Evolutionary conservation across 805 yeast species (phyloP).

Genomic region (Saturnispora halmiae): DNA sequence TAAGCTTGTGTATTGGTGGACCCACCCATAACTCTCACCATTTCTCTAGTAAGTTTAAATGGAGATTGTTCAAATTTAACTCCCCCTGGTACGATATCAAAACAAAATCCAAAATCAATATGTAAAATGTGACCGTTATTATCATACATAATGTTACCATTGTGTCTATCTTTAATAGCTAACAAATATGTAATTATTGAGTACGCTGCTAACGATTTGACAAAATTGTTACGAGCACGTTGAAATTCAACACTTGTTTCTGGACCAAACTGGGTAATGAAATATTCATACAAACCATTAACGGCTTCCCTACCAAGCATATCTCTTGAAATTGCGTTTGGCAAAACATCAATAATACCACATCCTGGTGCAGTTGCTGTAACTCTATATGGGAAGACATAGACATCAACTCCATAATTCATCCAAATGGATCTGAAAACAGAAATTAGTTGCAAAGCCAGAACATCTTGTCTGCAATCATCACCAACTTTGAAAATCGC

Average conservation of each 20-base stretch:
- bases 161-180: slow-evolving; percentile 95
- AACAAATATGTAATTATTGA: slow-evolving; percentile 82
- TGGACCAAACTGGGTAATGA: slow-evolving; percentile 87
- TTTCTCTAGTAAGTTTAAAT: slow-evolving; percentile 89
- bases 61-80: slow-evolving; percentile 98
- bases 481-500: slow-evolving; percentile 99
- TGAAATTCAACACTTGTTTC: slow-evolving; percentile 86
- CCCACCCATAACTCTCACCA: slow-evolving; percentile 97
- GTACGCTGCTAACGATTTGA: slow-evolving; percentile 90
- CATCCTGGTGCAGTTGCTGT: slow-evolving; percentile 99
- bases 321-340: slow-evolving; percentile 91
- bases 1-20: slow-evolving; percentile 74
- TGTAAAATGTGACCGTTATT: slow-evolving; percentile 91
- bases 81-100: slow-evolving; percentile 98
- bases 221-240: slow-evolving; percentile 83
- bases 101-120: slow-evolving; percentile 97
- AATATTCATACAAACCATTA: slow-evolving; percentile 90
- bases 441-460: slow-evolving; percentile 85
- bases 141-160: slow-evolving; percentile 96
- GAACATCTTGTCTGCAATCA: slow-evolving; percentile 95
- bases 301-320: slow-evolving; percentile 99
- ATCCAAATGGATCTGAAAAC: slow-evolving; percentile 89
- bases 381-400: slow-evolving; percentile 87
- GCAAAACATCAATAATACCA: slow-evolving; percentile 96
- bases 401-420: slow-evolving; percentile 79